phyloP scores from a whole-genome alignment of 306 rosid species.

The Acacia confusa region DNA sequence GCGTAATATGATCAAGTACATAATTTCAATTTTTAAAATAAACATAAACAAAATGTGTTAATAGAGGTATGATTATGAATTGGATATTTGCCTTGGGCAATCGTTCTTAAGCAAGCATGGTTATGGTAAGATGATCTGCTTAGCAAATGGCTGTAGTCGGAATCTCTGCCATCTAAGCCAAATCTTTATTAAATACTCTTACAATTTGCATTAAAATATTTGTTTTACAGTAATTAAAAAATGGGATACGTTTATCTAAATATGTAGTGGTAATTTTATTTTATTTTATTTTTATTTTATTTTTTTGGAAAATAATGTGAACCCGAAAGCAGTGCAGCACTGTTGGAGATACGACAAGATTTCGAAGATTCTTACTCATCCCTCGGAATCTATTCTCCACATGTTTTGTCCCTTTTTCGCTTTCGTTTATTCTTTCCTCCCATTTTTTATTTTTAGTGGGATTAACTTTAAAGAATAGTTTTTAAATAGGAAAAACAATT shows the following conservation, averaged over 20 bases:
- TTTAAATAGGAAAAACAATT: too few species aligned
- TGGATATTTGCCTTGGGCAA: background rate
- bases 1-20: background rate
- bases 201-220: background rate
- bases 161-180: background rate
- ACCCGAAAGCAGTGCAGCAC: background rate
- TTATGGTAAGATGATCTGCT: background rate
- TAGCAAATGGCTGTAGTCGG: background rate
- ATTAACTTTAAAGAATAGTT: too few species aligned
- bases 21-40: background rate
- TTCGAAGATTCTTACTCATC: background rate
- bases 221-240: background rate
- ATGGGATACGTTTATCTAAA: background rate
- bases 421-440: background rate
- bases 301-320: background rate
- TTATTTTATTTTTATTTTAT: background rate
- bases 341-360: background rate
- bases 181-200: background rate
- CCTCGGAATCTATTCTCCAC: background rate
- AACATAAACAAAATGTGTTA: background rate
- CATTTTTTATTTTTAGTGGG: too few species aligned
- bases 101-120: background rate
- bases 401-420: background rate
- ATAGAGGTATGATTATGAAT: background rate
- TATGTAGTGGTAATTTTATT: background rate